These are phyloP conservation scores for Ilyonectria robusta DNA, from an alignment of 2,329 filamentous ascomycete species.

Conservation along the genomic window DNA sequence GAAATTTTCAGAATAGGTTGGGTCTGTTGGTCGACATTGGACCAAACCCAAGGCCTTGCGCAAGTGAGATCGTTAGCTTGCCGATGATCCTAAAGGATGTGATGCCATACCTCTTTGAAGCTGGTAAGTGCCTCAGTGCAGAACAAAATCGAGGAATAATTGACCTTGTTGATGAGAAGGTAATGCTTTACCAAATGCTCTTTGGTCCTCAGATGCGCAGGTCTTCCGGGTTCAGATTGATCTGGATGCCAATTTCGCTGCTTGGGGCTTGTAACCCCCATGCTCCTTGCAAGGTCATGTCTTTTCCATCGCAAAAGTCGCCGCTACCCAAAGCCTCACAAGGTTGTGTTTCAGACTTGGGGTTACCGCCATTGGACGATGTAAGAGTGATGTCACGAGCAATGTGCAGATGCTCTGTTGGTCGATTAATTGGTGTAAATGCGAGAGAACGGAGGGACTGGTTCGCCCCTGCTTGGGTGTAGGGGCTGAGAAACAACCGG, in stretches of 20 bases:
- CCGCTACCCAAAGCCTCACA: conserved; percentile 43
- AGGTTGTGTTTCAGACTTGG: conserved; percentile 48
- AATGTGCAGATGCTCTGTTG: conserved; percentile 37
- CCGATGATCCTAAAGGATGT: background rate
- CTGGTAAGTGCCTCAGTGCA: background rate
- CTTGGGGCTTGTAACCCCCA: conserved; percentile 46
- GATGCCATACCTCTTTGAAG: background rate
- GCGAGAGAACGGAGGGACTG: conserved; percentile 45
- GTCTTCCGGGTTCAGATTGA: conserved; percentile 44
- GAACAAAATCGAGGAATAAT: background rate
- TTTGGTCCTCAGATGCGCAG: conserved; percentile 39
- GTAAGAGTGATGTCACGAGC: conserved; percentile 32
- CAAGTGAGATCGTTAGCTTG: background rate
- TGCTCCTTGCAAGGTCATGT: conserved; percentile 38
- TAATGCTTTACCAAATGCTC: background rate
- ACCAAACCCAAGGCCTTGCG: too few relatives aligned
- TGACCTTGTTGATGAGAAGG: background rate
- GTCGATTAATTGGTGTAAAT: conserved; percentile 50
- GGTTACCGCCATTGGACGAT: conserved; percentile 18
- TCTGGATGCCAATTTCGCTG: conserved; percentile 41
- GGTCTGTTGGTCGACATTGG: background rate
- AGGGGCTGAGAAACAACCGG: conserved; percentile 48
- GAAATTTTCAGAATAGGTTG: background rate
- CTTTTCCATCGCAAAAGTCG: conserved; percentile 43
- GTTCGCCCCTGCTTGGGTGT: conserved; percentile 40